Percentiles rank a stretch among this genome's conserved stretches.
Evolutionary conservation across 371 early-diverging fungal genomes (phyloP).

Genomic region (Cladochytrium tenue): DNA sequence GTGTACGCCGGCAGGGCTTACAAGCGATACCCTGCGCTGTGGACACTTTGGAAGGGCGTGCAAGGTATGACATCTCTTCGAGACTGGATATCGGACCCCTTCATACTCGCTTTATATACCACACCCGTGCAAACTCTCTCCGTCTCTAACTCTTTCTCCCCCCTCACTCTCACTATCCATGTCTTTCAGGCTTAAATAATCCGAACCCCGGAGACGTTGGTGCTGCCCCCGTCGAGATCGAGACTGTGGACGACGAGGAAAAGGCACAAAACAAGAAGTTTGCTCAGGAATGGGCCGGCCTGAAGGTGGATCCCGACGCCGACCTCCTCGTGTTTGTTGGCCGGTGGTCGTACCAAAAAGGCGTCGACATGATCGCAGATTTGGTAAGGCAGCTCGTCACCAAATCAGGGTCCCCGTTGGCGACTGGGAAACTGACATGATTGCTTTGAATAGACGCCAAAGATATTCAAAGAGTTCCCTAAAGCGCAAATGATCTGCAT

Average conservation of each 20-base stretch:
- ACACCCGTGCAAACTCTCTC: too few relatives aligned
- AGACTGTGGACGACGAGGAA: not conserved
- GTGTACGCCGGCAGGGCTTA: not conserved
- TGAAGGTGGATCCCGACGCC: conserved; percentile 7
- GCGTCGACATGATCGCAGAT: conserved; percentile 20
- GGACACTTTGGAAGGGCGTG: conserved; percentile 7
- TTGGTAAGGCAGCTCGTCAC: too few relatives aligned
- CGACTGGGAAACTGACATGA: too few relatives aligned
- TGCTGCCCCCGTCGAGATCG: too few relatives aligned
- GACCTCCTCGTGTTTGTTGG: conserved; percentile 11
- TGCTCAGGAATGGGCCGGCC: conserved; percentile 11
- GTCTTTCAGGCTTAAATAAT: conserved; percentile 1
- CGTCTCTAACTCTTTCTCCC: too few relatives aligned
- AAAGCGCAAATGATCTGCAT: conserved; percentile 9
- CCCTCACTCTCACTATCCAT: too few relatives aligned
- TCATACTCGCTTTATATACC: too few relatives aligned
- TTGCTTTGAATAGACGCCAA: too few relatives aligned
- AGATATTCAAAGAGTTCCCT: conserved; percentile 3
- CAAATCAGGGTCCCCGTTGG: too few relatives aligned
- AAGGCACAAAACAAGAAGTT: not conserved
- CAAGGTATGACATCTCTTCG: too few relatives aligned
- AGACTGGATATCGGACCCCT: too few relatives aligned
- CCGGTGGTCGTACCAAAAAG: conserved; percentile 16
- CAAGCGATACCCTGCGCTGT: conserved; percentile 12
- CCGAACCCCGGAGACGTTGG: conserved; percentile 13